These are phyloP conservation scores for Stagonosporopsis rhizophila DNA, from an alignment of 2,329 filamentous ascomycete species.

Conservation along the genomic window DNA sequence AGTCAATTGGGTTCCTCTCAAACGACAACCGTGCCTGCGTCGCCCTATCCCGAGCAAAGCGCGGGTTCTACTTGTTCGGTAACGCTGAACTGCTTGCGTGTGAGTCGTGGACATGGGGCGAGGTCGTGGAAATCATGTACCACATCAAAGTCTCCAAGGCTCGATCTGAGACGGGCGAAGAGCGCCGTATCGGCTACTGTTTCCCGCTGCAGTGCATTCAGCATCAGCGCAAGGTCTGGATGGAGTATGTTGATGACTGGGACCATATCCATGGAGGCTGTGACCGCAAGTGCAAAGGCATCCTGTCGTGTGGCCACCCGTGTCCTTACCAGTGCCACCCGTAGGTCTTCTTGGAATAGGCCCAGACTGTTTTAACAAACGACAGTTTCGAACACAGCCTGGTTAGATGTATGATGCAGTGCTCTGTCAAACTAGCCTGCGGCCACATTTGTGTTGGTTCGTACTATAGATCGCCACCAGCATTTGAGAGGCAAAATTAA, in stretches of 20 bases:
- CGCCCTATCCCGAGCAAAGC: constrained; percentile 72
- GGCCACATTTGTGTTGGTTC: constrained; percentile 39
- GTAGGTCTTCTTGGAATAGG: constrained; percentile 18
- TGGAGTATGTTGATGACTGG: constrained; percentile 51
- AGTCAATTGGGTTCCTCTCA: constrained; percentile 75
- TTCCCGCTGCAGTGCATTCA: constrained; percentile 70
- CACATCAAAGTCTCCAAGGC: constrained; percentile 35
- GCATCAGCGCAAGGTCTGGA: constrained; percentile 61
- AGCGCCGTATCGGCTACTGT: constrained; percentile 54
- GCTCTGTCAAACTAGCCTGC: constrained; percentile 23
- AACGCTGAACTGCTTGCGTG: constrained; percentile 65
- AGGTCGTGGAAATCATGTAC: constrained; percentile 58
- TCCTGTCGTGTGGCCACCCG: constrained; percentile 43
- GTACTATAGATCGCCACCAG: not conserved
- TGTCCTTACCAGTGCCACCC: constrained; percentile 47
- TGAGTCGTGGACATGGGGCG: constrained; percentile 59
- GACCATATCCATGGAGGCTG: constrained; percentile 42
- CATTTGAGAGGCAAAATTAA: not conserved
- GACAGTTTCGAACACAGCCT: constrained; percentile 34
- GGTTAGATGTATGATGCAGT: constrained; percentile 46
- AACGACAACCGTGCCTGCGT: constrained; percentile 70
- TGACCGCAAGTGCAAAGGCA: constrained; percentile 33
- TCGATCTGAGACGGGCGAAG: constrained; percentile 30
- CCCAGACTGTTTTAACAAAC: not conserved
- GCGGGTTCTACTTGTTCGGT: constrained; percentile 86